Conservation (phyloP, 306 rosid genomes). For the Alnus rubra region DNA sequence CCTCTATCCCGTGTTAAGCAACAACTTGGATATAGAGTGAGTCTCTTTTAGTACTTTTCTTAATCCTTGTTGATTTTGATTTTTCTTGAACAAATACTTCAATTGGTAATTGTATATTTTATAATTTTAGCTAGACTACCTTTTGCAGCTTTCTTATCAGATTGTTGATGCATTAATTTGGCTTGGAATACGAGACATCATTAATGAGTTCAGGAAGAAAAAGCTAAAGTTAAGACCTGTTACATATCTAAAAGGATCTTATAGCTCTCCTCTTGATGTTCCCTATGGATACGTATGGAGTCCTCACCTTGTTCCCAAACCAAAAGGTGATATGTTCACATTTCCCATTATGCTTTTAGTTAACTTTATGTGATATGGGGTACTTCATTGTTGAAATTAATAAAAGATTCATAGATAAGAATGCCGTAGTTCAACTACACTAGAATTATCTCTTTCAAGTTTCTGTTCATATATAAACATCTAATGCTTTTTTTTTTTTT, state of each 20-base stretch:
- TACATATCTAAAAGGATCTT: slow-evolving; percentile 70
- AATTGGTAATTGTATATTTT: slow-evolving; percentile 20
- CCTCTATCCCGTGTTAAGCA: slow-evolving; percentile 89
- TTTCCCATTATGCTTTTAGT: not conserved
- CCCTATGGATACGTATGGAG: slow-evolving; percentile 93
- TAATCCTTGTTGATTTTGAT: slow-evolving; percentile 17
- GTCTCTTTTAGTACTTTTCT: slow-evolving; percentile 22
- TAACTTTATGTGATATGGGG: not conserved
- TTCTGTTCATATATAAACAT: not conserved
- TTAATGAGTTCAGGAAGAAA: slow-evolving; percentile 87
- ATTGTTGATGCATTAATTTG: slow-evolving; percentile 83
- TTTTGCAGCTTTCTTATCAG: slow-evolving; percentile 90
- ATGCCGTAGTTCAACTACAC: not conserved
- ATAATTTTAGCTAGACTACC: slow-evolving; percentile 15
- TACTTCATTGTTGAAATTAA: not conserved
- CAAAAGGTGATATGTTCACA: slow-evolving; percentile 60
- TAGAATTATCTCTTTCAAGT: not conserved
- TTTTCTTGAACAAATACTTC: slow-evolving; percentile 14
- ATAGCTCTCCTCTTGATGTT: slow-evolving; percentile 54
- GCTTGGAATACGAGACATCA: slow-evolving; percentile 91
- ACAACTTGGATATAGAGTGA: slow-evolving; percentile 70
- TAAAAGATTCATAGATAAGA: not conserved
- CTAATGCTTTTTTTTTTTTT: not conserved
- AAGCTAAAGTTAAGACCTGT: slow-evolving; percentile 70
- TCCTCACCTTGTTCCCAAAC: slow-evolving; percentile 96